These are phyloP conservation scores for Daldinia sp. DNA, from an alignment of 2,329 filamentous ascomycete species.

Conservation along the genomic window DNA sequence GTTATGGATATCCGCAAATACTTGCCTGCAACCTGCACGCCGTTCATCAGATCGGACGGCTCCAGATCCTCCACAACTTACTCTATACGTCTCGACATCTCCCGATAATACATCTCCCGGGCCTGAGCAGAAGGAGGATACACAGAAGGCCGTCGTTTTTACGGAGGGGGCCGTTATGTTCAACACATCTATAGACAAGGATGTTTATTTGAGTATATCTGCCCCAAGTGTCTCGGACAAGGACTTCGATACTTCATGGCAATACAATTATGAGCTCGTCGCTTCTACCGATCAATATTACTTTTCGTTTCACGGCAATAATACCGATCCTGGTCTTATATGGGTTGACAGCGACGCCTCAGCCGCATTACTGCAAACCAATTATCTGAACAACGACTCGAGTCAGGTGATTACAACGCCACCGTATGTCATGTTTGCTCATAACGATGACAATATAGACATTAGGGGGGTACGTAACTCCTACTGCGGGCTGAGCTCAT, in stretches of 20 bases:
- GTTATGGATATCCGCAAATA: conserved; percentile 87
- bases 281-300: conserved; percentile 84
- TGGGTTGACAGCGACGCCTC: conserved; percentile 88
- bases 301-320: conserved; percentile 70
- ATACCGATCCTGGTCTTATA: conserved; percentile 69
- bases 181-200: conserved; percentile 69
- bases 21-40: conserved; percentile 79
- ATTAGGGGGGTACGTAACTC: conserved; percentile 81
- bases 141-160: conserved; percentile 65
- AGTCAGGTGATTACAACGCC: conserved; percentile 66
- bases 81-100: conserved; percentile 80
- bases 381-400: conserved; percentile 72
- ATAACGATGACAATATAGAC: conserved; percentile 68
- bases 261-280: conserved; percentile 84
- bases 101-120: conserved; percentile 74
- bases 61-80: conserved; percentile 75
- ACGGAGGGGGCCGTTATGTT: conserved; percentile 77
- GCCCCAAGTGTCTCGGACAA: conserved; percentile 73
- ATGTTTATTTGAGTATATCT: conserved; percentile 81
- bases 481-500: conserved; percentile 80
- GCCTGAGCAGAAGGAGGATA: conserved; percentile 61
- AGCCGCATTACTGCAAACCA: conserved; percentile 82
- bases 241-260: conserved; percentile 65
- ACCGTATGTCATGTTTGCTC: conserved; percentile 84
- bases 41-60: conserved; percentile 61